Evolutionary conservation across 1,139 yeast species (phyloP).

Genomic region (Protomyces inouyei): DNA sequence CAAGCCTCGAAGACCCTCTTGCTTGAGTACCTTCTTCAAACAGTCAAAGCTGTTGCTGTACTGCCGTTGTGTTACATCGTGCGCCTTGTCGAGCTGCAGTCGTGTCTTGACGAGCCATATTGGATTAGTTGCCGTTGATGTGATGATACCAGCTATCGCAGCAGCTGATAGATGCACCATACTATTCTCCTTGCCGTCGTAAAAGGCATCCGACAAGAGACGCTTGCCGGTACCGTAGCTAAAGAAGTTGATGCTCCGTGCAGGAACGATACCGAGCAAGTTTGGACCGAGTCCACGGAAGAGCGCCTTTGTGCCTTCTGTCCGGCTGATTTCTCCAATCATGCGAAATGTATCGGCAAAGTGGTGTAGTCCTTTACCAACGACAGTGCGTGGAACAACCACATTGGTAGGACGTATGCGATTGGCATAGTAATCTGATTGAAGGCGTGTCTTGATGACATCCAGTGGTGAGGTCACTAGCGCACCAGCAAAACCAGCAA

Average conservation of each 20-base stretch:
- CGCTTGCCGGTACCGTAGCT: conserved; percentile 92
- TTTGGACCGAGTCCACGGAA: conserved; percentile 96
- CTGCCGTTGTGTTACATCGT: conserved; percentile 43
- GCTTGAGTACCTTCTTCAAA: conserved; percentile 57
- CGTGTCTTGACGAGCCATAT: conserved; percentile 96
- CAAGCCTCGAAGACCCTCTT: conserved; percentile 75
- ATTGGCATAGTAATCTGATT: conserved; percentile 65
- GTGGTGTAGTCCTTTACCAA: conserved; percentile 52
- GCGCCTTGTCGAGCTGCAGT: conserved; percentile 71
- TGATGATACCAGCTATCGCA: conserved; percentile 88
- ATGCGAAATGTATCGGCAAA: conserved; percentile 62
- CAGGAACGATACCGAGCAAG: conserved; percentile 97
- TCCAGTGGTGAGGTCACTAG: conserved; percentile 90
- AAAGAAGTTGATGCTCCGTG: conserved; percentile 92
- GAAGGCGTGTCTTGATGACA: conserved; percentile 91
- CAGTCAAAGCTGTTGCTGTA: conserved; percentile 88
- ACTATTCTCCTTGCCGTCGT: conserved; percentile 71
- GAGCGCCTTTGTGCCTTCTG: conserved; percentile 79
- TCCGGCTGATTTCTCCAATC: conserved; percentile 51
- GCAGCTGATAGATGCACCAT: conserved; percentile 86
- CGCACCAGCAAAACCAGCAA: conserved; percentile 98
- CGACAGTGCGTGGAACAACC: conserved; percentile 33
- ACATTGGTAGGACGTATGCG: conserved; percentile 42
- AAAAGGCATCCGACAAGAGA: conserved; percentile 56
- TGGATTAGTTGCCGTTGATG: conserved; percentile 99